phyloP scores from a whole-genome alignment of 148 eudicot genomes.

The Chenopodium suecicum region DNA sequence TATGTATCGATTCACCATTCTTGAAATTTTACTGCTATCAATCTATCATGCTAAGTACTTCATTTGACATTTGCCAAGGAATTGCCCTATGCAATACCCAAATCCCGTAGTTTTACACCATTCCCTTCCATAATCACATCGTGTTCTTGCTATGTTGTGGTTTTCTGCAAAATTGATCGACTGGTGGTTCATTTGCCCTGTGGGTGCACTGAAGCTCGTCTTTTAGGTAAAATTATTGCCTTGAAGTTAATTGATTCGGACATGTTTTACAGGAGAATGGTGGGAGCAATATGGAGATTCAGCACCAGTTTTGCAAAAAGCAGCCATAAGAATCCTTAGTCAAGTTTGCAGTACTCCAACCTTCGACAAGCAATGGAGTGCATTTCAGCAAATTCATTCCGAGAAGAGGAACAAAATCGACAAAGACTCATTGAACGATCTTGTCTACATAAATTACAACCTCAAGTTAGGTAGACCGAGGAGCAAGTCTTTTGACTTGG shows the following conservation, averaged over 20 bases:
- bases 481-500: conserved; percentile 49
- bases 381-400: conserved; percentile 77
- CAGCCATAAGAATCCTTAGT: conserved; percentile 85
- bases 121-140: neutral
- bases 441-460: conserved; percentile 65
- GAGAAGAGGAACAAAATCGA: conserved; percentile 95
- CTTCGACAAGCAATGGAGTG: conserved; percentile 71
- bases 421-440: conserved; percentile 70
- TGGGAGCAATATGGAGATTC: conserved; percentile 98
- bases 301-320: conserved; percentile 76
- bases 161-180: neutral
- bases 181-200: neutral
- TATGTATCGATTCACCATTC: conserved; percentile 29
- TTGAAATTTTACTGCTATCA: neutral
- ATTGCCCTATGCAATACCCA: neutral
- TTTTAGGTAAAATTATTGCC: neutral
- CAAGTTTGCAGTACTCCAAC: conserved; percentile 81
- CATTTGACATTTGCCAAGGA: neutral
- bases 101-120: neutral
- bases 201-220: neutral
- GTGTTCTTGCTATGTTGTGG: neutral
- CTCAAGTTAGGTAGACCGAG: conserved; percentile 60
- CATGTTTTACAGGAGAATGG: conserved; percentile 62
- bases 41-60: neutral
- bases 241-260: neutral